Conservation (phyloP, 768 basidiomycete genomes). For the Sutorius australiensis region DNA sequence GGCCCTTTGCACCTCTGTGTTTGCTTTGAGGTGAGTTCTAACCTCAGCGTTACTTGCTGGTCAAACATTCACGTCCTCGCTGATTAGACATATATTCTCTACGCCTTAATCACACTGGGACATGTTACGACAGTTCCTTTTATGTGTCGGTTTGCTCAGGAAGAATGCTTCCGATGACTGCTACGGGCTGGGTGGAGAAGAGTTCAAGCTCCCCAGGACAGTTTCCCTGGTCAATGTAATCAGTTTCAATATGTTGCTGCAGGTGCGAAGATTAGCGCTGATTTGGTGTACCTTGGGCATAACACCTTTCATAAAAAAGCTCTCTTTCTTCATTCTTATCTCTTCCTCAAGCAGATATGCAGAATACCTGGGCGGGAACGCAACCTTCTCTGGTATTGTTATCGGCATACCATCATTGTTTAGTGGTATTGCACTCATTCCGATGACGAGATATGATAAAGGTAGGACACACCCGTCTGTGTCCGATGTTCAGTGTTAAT, state of each 20-base stretch:
- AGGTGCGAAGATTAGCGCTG: slow-evolving; percentile 32
- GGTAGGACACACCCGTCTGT: slow-evolving; percentile 33
- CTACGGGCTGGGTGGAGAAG: slow-evolving; percentile 20
- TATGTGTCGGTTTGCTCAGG: neutral
- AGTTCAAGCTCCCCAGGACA: slow-evolving; percentile 47
- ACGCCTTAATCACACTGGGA: neutral
- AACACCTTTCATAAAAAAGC: slow-evolving; percentile 30
- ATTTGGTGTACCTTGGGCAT: neutral
- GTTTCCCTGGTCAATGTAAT: slow-evolving; percentile 45
- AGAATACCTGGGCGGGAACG: slow-evolving; percentile 55
- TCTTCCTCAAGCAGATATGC: slow-evolving; percentile 65
- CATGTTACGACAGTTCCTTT: slow-evolving; percentile 10
- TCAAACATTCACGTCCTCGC: neutral
- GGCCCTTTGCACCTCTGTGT: neutral
- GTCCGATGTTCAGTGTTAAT: neutral
- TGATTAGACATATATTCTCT: neutral
- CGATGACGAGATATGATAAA: slow-evolving; percentile 52
- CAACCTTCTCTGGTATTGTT: slow-evolving; percentile 63
- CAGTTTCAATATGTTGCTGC: slow-evolving; percentile 39
- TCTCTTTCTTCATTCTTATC: slow-evolving; percentile 66
- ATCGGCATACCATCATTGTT: slow-evolving; percentile 66
- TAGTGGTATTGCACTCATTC: slow-evolving; percentile 54
- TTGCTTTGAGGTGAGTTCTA: slow-evolving; percentile 2
- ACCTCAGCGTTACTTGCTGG: neutral
- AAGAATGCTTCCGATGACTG: slow-evolving; percentile 8